phyloP scores from a whole-genome alignment of 305 asterid species.

The Fraxinus albicans region DNA sequence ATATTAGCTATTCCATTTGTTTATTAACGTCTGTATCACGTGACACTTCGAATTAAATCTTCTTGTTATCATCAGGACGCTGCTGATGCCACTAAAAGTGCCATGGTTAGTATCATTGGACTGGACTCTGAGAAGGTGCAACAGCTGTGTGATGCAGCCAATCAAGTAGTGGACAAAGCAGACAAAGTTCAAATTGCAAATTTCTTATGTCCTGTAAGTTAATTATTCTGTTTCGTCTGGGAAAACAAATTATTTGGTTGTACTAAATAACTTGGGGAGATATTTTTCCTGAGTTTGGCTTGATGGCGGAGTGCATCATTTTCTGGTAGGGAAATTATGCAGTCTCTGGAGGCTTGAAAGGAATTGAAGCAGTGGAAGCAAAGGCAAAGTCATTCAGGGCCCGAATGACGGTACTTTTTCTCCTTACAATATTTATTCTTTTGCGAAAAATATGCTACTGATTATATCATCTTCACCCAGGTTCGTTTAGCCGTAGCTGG shows the following conservation, averaged over 20 bases:
- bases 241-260: background rate
- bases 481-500: constrained; percentile 97
- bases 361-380: constrained; percentile 95
- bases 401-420: constrained; percentile 73
- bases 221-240: background rate
- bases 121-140: constrained; percentile 94
- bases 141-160: constrained; percentile 93
- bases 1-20: constrained; percentile 15
- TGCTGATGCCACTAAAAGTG: constrained; percentile 92
- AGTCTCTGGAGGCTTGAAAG: constrained; percentile 96
- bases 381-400: constrained; percentile 98
- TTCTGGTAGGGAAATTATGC: constrained; percentile 85
- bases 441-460: background rate
- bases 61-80: constrained; percentile 61
- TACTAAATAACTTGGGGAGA: background rate
- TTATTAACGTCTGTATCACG: background rate
- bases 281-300: constrained; percentile 3
- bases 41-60: constrained; percentile 6
- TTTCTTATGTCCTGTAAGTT: constrained; percentile 88
- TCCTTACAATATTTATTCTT: constrained; percentile 6
- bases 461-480: constrained; percentile 33
- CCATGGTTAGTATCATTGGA: constrained; percentile 96
- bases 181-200: constrained; percentile 93
- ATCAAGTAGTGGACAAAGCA: constrained; percentile 88
- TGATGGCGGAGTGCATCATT: constrained; percentile 5